Evolutionary conservation across 305 asterid genomes (phyloP).

Genomic region (Solanum hybrid): DNA sequence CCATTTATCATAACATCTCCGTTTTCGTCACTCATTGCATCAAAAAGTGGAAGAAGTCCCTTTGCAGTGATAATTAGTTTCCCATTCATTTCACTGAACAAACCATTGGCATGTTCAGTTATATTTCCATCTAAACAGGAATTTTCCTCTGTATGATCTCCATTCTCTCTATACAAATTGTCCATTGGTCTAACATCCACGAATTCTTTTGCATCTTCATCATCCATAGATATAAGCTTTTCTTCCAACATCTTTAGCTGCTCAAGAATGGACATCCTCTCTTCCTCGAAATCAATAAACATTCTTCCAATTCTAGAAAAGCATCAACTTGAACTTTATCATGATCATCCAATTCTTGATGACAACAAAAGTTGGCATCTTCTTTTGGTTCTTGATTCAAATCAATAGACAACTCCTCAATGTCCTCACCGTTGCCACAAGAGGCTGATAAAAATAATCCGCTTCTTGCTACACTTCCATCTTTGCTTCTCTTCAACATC

Average conservation of each 20-base stretch:
- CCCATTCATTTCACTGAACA: constrained; percentile 30
- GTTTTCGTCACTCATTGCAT: constrained; percentile 51
- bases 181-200: constrained; percentile 32
- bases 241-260: constrained; percentile 81
- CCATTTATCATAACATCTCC: constrained; percentile 18
- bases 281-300: constrained; percentile 78
- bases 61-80: constrained; percentile 26
- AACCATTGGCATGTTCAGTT: constrained; percentile 38
- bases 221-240: constrained; percentile 54
- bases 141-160: constrained; percentile 20
- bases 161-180: constrained; percentile 17
- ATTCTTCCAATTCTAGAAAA: constrained; percentile 61
- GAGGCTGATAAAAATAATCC: constrained; percentile 60
- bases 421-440: constrained; percentile 68
- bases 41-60: constrained; percentile 84
- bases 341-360: constrained; percentile 15
- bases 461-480: constrained; percentile 44
- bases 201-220: constrained; percentile 28
- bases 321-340: constrained; percentile 52
- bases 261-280: constrained; percentile 71
- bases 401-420: constrained; percentile 66
- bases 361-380: constrained; percentile 33
- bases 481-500: constrained; percentile 39
- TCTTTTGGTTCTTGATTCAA: constrained; percentile 58
- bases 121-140: constrained; percentile 17